phyloP scores from a whole-genome alignment of 2,329 filamentous ascomycete genomes.

The Fusarium sp. region DNA sequence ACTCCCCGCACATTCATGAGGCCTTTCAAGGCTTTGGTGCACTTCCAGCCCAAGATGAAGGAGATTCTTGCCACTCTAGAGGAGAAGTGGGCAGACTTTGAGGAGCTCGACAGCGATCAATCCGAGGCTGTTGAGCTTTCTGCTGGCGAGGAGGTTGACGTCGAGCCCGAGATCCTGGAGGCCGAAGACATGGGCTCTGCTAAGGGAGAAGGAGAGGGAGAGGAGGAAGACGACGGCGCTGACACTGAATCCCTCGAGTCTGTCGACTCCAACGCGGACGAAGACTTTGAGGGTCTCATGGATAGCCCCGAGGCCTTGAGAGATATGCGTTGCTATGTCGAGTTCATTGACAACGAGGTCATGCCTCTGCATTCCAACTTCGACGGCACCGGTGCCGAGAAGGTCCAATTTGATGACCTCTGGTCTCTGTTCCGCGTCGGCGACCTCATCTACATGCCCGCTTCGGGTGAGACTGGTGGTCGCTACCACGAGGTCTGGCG shows the following conservation, averaged over 20 bases:
- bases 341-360: slow-evolving; percentile 56
- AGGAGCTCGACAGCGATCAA: slow-evolving; percentile 43
- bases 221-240: slow-evolving; percentile 19
- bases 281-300: slow-evolving; percentile 50
- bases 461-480: slow-evolving; percentile 46
- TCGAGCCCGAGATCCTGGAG: slow-evolving; percentile 36
- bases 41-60: slow-evolving; percentile 55
- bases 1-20: slow-evolving; percentile 53
- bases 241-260: slow-evolving; percentile 49
- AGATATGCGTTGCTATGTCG: slow-evolving; percentile 56
- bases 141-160: slow-evolving; percentile 40
- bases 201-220: not conserved
- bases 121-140: slow-evolving; percentile 36
- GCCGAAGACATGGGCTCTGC: not conserved
- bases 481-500: slow-evolving; percentile 54
- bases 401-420: slow-evolving; percentile 54
- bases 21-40: slow-evolving; percentile 54
- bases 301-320: slow-evolving; percentile 52
- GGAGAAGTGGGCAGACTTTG: slow-evolving; percentile 54
- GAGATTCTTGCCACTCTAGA: slow-evolving; percentile 51
- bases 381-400: slow-evolving; percentile 41
- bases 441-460: slow-evolving; percentile 54
- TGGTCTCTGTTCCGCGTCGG: slow-evolving; percentile 55
- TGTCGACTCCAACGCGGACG: slow-evolving; percentile 50
- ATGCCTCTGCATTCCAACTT: slow-evolving; percentile 49